These are phyloP conservation scores for Melaleuca quinquenervia DNA, from an alignment of 345 rosid species.

Conservation along the genomic window DNA sequence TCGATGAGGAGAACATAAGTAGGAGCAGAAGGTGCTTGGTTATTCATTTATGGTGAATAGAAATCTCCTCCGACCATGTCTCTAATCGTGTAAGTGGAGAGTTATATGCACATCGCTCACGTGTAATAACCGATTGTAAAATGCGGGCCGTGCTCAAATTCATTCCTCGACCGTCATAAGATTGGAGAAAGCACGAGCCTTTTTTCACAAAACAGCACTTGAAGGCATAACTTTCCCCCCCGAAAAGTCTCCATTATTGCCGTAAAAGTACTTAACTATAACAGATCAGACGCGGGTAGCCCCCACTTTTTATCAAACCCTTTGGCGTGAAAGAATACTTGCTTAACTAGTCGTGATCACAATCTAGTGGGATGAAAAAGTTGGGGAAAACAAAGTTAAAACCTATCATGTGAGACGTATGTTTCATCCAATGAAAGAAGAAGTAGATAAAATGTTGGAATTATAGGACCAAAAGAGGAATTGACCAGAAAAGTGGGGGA, in stretches of 20 bases:
- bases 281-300: not conserved
- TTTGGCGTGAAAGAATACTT: not conserved
- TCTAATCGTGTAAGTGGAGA: not conserved
- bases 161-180: no score
- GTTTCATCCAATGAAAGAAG: not conserved
- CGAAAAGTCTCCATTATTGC: not conserved
- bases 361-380: not conserved
- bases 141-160: not conserved
- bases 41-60: no score
- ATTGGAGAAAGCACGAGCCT: not conserved
- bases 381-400: not conserved
- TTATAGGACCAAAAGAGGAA: not conserved
- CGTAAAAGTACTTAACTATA: not conserved
- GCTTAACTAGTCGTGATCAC: not conserved
- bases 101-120: not conserved
- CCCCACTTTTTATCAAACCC: not conserved
- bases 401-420: not conserved
- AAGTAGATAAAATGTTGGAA: not conserved
- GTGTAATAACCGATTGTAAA: not conserved
- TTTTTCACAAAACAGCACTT: not conserved
- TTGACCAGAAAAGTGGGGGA: not conserved
- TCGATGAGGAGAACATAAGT: not conserved
- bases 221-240: not conserved
- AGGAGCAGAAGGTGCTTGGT: no score
- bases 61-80: not conserved